Conservation (phyloP, 352 stramenopile species). For the Pythium dissimile region DNA sequence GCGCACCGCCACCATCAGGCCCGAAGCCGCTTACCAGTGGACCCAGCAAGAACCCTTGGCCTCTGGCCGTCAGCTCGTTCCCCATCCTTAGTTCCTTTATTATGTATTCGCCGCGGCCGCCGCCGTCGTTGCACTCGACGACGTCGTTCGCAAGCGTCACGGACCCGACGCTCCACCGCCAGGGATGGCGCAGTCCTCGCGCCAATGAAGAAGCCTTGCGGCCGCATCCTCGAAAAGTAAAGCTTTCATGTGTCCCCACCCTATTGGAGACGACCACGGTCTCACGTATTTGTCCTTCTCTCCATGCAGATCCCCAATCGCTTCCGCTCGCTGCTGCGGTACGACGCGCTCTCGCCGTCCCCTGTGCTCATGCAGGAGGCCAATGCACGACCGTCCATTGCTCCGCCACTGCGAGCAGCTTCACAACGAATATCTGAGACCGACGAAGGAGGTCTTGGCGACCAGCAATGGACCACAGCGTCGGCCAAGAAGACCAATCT, state of each 20-base stretch:
- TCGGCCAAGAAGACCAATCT: conserved; percentile 32
- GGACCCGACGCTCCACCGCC: conserved; percentile 53
- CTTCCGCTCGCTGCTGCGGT: conserved; percentile 28
- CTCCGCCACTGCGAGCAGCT: not conserved
- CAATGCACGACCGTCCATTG: not conserved
- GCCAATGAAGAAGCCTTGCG: conserved; percentile 21
- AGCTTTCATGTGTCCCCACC: too few relatives aligned
- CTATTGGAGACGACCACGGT: too few relatives aligned
- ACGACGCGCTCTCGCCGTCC: conserved; percentile 14
- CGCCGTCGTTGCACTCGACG: conserved; percentile 13
- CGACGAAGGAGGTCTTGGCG: not conserved
- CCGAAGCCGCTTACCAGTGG: too few relatives aligned
- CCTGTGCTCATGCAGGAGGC: not conserved
- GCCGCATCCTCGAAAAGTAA: conserved; percentile 34
- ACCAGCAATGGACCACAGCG: too few relatives aligned
- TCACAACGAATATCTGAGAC: not conserved
- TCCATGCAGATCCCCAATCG: conserved; percentile 35
- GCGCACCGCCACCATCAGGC: too few relatives aligned
- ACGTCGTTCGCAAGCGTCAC: conserved; percentile 52
- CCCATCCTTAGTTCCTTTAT: too few relatives aligned
- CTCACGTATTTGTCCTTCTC: not conserved
- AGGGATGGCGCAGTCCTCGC: conserved; percentile 42
- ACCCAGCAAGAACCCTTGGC: too few relatives aligned
- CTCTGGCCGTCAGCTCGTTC: too few relatives aligned
- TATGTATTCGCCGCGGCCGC: conserved; percentile 12